Percentiles rank a stretch among this genome's conserved stretches.
These are phyloP conservation scores for Blepharisma stoltei DNA, from an alignment of 73 alveolate genomes.

Conservation along the genomic window DNA sequence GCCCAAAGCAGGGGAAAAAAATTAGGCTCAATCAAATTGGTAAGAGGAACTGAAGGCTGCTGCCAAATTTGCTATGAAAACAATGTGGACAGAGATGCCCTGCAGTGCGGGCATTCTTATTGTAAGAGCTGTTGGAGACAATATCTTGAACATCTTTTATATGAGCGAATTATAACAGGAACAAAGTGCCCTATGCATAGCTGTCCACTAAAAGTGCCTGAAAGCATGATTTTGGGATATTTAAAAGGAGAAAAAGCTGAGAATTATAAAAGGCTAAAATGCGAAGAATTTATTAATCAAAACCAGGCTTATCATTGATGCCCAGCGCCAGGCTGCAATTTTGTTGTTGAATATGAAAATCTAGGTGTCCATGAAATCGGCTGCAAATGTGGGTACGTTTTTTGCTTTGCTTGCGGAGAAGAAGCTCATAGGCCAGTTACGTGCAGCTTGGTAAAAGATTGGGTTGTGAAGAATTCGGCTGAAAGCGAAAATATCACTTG, in stretches of 20 bases:
- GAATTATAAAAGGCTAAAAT: constrained; percentile 42
- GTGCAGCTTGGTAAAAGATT: constrained; percentile 49
- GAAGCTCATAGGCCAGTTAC: constrained; percentile 68
- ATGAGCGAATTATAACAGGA: constrained; percentile 33
- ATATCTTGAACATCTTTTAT: constrained; percentile 37
- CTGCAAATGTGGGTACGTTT: constrained; percentile 57
- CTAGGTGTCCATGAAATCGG: constrained; percentile 28
- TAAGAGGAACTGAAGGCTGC: constrained; percentile 16
- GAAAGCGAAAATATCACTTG: constrained; percentile 57
- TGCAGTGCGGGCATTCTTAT: constrained; percentile 58
- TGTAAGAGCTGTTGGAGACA: constrained; percentile 52
- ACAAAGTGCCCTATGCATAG: not conserved
- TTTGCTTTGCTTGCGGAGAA: constrained; percentile 58
- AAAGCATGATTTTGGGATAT: not conserved
- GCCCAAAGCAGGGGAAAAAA: not conserved
- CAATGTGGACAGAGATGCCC: constrained; percentile 25
- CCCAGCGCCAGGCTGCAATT: constrained; percentile 63
- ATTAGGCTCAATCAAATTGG: constrained; percentile 18
- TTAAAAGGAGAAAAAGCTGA: not conserved
- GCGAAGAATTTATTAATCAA: constrained; percentile 43
- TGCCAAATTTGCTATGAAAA: constrained; percentile 15
- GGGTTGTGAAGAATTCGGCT: constrained; percentile 55
- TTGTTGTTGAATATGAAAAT: constrained; percentile 4
- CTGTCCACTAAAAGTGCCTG: constrained; percentile 21
- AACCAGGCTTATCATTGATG: constrained; percentile 54